Conservation (phyloP, 345 rosid genomes). For the Salix purpurea region DNA sequence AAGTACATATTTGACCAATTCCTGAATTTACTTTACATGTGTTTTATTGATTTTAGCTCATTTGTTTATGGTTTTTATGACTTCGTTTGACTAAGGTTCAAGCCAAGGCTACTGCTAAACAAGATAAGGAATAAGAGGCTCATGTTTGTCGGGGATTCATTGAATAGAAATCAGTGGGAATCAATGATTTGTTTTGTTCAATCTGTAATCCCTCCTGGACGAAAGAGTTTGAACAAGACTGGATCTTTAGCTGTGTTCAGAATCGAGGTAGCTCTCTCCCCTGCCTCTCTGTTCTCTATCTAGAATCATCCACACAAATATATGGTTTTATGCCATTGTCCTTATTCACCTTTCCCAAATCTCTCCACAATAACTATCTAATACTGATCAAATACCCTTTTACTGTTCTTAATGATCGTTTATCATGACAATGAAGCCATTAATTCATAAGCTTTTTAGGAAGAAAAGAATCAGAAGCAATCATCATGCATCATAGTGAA, state of each 20-base stretch:
- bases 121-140: conserved; percentile 91
- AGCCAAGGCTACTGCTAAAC: conserved; percentile 59
- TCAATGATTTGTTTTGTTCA: conserved; percentile 94
- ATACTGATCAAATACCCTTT: background rate
- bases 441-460: too few species aligned
- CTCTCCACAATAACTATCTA: background rate
- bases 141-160: conserved; percentile 95
- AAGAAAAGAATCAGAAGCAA: too few species aligned
- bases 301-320: background rate
- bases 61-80: background rate
- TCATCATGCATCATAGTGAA: too few species aligned
- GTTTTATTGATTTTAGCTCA: conserved; percentile 4
- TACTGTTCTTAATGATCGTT: background rate
- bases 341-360: background rate
- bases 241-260: conserved; percentile 67
- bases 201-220: conserved; percentile 60
- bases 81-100: conserved; percentile 43
- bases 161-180: conserved; percentile 98
- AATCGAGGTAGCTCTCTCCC: conserved; percentile 47
- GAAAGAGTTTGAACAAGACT: conserved; percentile 58
- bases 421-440: background rate
- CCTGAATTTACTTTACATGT: background rate
- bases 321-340: background rate
- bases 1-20: background rate
- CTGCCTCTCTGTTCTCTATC: background rate